phyloP scores from a whole-genome alignment of 352 stramenopile genomes.

The Globisporangium echinulatum region DNA sequence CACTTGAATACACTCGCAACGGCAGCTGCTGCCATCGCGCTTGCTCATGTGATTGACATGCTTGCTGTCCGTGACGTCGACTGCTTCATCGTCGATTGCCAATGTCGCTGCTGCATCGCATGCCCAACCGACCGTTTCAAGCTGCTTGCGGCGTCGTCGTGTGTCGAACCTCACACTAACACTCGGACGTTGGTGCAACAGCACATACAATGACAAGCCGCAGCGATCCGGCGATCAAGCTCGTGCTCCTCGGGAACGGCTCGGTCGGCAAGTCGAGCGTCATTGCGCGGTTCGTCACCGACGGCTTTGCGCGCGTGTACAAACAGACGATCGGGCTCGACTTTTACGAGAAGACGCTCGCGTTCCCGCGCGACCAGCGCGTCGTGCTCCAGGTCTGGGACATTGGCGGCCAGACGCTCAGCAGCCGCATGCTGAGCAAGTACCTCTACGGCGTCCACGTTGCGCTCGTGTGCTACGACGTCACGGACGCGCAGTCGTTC shows the following conservation, averaged over 20 bases:
- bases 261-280: constrained; percentile 85
- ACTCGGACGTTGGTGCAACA: background rate
- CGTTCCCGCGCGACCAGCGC: constrained; percentile 62
- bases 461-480: constrained; percentile 81
- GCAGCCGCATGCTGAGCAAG: constrained; percentile 84
- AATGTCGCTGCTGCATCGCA: no score
- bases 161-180: background rate
- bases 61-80: no score
- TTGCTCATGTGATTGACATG: no score
- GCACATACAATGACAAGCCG: constrained; percentile 11
- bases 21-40: no score
- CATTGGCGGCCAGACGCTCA: constrained; percentile 85
- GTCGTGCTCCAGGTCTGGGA: constrained; percentile 85
- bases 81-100: no score
- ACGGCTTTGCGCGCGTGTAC: constrained; percentile 79
- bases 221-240: constrained; percentile 65
- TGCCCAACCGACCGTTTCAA: no score
- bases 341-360: constrained; percentile 85
- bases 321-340: constrained; percentile 84
- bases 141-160: no score
- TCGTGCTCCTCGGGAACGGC: constrained; percentile 81
- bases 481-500: constrained; percentile 83
- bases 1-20: no score
- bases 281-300: constrained; percentile 75
- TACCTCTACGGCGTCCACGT: constrained; percentile 80